Evolutionary conservation across 805 yeast genomes (phyloP).

Genomic region (Ascoidea asiatica): DNA sequence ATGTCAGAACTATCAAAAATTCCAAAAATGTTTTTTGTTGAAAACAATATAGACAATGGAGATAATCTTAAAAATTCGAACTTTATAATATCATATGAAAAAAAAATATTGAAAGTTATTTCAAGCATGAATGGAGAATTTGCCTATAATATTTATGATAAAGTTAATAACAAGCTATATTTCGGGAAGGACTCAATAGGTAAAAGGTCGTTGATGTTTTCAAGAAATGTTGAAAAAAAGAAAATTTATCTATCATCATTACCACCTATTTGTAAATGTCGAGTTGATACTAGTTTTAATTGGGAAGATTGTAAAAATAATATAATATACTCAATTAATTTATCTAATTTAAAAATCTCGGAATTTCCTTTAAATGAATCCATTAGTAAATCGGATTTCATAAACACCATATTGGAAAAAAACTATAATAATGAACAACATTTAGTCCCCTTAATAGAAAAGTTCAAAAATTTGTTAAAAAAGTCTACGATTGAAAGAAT

Average conservation of each 20-base stretch:
- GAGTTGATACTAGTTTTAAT: not conserved
- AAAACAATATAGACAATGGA: no score
- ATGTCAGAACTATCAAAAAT: constrained; percentile 20
- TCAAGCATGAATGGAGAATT: constrained; percentile 62
- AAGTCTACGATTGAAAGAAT: constrained; percentile 36
- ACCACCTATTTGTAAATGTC: not conserved
- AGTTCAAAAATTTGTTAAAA: constrained; percentile 19
- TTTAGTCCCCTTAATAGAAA: constrained; percentile 5
- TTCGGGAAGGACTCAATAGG: constrained; percentile 85
- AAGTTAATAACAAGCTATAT: constrained; percentile 26
- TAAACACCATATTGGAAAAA: constrained; percentile 3
- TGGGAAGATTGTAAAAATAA: constrained; percentile 9
- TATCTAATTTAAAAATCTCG: no score
- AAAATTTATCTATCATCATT: constrained; percentile 10
- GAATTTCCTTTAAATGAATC: no score
- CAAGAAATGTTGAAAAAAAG: constrained; percentile 10
- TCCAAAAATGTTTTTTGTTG: no score
- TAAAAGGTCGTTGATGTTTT: constrained; percentile 56
- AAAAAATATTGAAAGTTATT: constrained; percentile 19
- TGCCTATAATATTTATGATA: constrained; percentile 48
- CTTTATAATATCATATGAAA: no score
- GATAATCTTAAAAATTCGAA: no score
- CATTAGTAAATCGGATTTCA: no score
- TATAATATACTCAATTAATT: constrained; percentile 1
- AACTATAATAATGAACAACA: constrained; percentile 12